Evolutionary conservation across 495 filamentous ascomycete genomes (phyloP).

Genomic region (Bacidia gigantensis): DNA sequence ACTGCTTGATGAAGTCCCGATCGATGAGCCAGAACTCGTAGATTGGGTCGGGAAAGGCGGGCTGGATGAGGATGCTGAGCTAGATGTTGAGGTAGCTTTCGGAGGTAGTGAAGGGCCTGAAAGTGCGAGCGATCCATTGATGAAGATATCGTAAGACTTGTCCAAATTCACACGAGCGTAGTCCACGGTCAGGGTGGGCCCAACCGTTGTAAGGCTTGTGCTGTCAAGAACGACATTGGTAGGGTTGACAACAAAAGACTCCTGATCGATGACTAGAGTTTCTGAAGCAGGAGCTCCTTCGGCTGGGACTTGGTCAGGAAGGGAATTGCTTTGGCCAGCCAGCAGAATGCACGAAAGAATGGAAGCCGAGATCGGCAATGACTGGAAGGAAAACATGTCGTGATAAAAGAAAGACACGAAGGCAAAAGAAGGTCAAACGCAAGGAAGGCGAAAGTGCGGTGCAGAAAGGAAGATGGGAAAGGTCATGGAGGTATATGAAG

Average conservation of each 20-base stretch:
- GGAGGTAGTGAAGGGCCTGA: neutral
- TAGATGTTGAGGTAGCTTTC: neutral
- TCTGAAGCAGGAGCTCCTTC: neutral
- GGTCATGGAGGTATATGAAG: too few species aligned
- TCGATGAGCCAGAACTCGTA: neutral
- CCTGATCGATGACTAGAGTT: slow-evolving; percentile 1
- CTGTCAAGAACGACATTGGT: slow-evolving; percentile 7
- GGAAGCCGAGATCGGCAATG: slow-evolving; percentile 3
- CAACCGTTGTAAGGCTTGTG: neutral
- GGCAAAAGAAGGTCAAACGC: neutral
- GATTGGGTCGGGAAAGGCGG: neutral
- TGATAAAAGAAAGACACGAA: neutral
- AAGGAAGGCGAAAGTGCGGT: neutral
- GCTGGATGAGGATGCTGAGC: neutral
- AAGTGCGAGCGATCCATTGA: neutral
- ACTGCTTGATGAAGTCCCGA: neutral
- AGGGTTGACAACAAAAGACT: slow-evolving; percentile 3
- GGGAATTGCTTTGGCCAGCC: neutral
- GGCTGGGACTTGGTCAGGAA: neutral
- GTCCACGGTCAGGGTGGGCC: neutral
- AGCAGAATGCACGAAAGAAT: neutral
- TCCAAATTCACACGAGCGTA: neutral
- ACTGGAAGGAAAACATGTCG: neutral
- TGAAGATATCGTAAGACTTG: neutral
- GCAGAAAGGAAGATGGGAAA: too few species aligned